Evolutionary conservation across 306 rosid species (phyloP), one percentile per base, ranked within the genome.

Genomic region (Echinosophora koreensis): DNA sequence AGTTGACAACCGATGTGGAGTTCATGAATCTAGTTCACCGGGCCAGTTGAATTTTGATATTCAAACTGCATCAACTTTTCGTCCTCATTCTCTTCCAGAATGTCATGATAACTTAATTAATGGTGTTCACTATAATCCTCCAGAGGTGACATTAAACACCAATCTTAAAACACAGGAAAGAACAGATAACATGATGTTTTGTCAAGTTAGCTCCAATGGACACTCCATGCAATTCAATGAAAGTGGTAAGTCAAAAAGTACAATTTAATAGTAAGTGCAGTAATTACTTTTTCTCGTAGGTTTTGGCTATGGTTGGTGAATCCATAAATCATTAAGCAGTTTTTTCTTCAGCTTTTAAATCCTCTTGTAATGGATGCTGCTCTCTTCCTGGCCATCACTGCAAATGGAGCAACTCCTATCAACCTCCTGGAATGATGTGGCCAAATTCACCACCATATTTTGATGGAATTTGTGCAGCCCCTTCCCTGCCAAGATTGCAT

Each of bases 21-120:
- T 69, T 49, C 51, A 49, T 70, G 82, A 77, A 56, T 63, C 55
- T 55, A 66, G 69, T 77, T 76, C 78, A 11, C 69, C 69, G 5
- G 27, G 64, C 58, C 75, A 46, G 39, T 82, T 76, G 51, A 77
- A 64, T 69, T 76, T 61, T n/a, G 82, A 69, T 47, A 28, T 51
- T 82, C 82, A 73, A 59, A 73, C 76, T 41, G 75, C 77, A 80
- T 60, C 85, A 44, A 30, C 79, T 62, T 82, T 78, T 59, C 88
- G 84, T 84, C 85, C 88, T 44, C 89, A 78, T 74, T 88, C 92
- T 18, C 71, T 87, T n/a, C 90, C 92, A 10, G 88, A 88, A 75
- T 58, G 8, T 54, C 83, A 71, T 69, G 77, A 55, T 41, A 66
- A 80, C 78, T 66, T 85, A 47, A 82, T 84, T 37, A 78, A 68